Base-by-base conservation (phyloP, 106 monocot species). In the Agapanthus africanus region DNA sequence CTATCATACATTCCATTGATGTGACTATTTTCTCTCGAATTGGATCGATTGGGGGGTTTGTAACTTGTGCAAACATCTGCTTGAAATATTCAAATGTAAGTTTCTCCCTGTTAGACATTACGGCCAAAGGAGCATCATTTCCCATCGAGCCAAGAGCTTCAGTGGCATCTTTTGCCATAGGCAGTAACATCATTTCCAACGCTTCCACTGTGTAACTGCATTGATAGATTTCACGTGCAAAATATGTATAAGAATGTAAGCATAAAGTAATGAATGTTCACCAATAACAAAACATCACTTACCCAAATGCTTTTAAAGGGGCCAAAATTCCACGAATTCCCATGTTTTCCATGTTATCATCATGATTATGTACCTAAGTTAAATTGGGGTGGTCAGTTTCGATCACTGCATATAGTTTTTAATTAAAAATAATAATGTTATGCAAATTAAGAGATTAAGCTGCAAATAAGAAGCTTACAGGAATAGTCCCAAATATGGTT, bases 91-190 rank as follows among this genome's bases (percentile, higher is more conserved):
- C 93, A 82, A 90, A 99, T 4, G 81, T 80, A 54, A 99, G 74
- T 51, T 93, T 99, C 71, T 87, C 99, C 35, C 93, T 81, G 72
- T 90, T 84, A 41, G 99, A 93, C 99, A 99, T 99, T 40, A 99
- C 83, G 73, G 99, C 99, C 68, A 99, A 73, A 19, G 99, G 99
- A 66, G 99, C 72, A 74, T 99, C 99, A 83, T 99, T 99, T 65
- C 99, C 99, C 99, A 99, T 99, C 27, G 99, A 99, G 6, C 99
- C 99, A 69, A 99, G 87, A 71, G 99, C 87, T 78, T 99, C 99
- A 27, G 79, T 75, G 34, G 81, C 89, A 74, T 99, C 99, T 77
- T 93, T 99, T 62, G 81, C 99, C 99, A 99, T 99, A 0, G 99
- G 99, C 21, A 99, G 70, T 54, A 99, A 72, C 77, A 99, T 61